Evolutionary conservation across 2,329 filamentous ascomycete genomes (phyloP), one percentile per base, ranked within the genome.

Genomic region (Pestalotiopsis fici): DNA sequence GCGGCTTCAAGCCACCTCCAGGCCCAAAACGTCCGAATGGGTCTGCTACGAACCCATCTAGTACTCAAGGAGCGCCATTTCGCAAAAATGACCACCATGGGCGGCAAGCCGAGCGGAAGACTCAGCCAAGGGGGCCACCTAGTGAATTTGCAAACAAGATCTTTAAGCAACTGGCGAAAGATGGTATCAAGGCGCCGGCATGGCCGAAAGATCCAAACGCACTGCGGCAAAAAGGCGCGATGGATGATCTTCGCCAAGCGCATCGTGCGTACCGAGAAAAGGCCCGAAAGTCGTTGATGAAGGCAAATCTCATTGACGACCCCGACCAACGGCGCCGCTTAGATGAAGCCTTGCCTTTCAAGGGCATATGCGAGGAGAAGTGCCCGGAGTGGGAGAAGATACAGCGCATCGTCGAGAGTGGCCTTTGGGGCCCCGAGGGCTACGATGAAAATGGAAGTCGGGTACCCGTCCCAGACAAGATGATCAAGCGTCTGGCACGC

Each of bases 341-440:
- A 7, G 83, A 87, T 67, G 86, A 91, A 74, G 90, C 90, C 6
- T 87, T 91, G 60, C 85, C 87, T 55, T 92, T 92, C 74, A 89
- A 89, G 74, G 90, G 90, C 15, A 90, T 89, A 59, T 91, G 89
- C 72, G 87, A 91, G 72, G 87, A 90, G 28, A 91, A 91, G 89
- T 92, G 90, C 69, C 90, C 90, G 4, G 87, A 90, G 69, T 91
- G 87, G 76, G 90, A 92, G 74, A 87, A 87, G 75, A 84, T 90
- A 39, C 87, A 83, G 62, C 84, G 89, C 68, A 90, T 91, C 66
- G 86, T 85, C 60, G 88, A 91, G 74, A 81, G 83, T 71, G 87
- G 91, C 68, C 83, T 90, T 25, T 84, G 86, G 70, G 78, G 78
- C 6, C 81, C 86, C 6, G 89, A 91, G 73, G 89, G 87, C 72